phyloP scores from a whole-genome alignment of 331 rosid genomes.

The Malus hybrid region DNA sequence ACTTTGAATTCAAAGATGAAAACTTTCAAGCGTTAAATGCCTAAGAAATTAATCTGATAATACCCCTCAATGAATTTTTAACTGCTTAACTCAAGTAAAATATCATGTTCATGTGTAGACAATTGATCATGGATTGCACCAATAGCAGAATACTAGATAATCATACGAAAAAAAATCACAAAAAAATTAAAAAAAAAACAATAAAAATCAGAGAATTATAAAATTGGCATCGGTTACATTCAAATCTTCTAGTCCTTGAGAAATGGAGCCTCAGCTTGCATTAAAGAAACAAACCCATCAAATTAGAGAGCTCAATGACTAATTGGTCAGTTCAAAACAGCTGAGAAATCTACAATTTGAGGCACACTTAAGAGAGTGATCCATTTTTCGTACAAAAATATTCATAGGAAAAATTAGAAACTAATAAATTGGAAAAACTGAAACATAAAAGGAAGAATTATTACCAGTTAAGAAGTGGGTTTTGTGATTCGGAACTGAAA shows the following conservation, averaged over 20 bases:
- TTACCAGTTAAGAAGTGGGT: slow-evolving; percentile 41
- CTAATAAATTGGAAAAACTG: background rate
- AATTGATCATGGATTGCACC: background rate
- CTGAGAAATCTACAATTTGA: background rate
- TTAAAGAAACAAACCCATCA: background rate
- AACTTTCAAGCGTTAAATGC: background rate
- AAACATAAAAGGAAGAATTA: background rate
- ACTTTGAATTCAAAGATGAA: background rate
- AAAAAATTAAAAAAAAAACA: background rate
- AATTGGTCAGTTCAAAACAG: background rate
- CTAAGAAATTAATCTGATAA: background rate
- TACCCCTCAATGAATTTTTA: background rate
- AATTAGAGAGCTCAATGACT: background rate
- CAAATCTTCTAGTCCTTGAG: background rate
- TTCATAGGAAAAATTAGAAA: background rate
- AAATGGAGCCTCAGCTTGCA: background rate
- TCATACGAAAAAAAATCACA: background rate
- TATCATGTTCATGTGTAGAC: background rate
- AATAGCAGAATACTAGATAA: background rate
- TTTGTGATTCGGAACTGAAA: slow-evolving; percentile 14
- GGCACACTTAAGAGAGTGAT: background rate
- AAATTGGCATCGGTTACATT: background rate
- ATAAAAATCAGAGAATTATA: background rate
- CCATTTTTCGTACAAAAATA: background rate
- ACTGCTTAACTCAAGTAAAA: background rate